These are phyloP conservation scores for Cnidoscolus chayamansa DNA, from an alignment of 441 rosid species.

Conservation along the genomic window DNA sequence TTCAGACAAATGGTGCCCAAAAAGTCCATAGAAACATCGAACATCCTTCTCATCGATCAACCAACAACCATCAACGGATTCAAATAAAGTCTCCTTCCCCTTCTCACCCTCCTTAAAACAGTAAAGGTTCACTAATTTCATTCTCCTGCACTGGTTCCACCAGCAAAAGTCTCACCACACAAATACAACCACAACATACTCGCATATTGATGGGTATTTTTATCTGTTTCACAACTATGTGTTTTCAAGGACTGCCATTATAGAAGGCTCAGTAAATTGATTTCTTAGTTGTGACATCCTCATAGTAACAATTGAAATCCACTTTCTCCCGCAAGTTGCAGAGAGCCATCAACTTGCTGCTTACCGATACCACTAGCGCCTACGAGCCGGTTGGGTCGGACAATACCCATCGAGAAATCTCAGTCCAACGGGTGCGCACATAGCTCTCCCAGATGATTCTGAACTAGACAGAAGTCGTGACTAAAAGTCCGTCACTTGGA, in stretches of 20 bases:
- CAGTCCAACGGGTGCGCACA: conserved; percentile 35
- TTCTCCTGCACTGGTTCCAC: conserved; percentile 58
- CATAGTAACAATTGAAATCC: conserved; percentile 67
- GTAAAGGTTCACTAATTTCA: conserved; percentile 59
- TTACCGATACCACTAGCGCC: conserved; percentile 64
- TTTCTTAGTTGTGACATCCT: conserved; percentile 54
- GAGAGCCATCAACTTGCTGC: conserved; percentile 42
- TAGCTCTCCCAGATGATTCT: conserved; percentile 58
- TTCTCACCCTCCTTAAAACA: conserved; percentile 34
- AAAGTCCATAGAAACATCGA: too few relatives aligned
- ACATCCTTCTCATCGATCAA: too few relatives aligned
- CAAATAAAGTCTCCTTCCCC: conserved; percentile 7
- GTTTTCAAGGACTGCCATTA: conserved; percentile 33
- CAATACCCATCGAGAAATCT: conserved; percentile 46
- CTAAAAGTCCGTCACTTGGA: conserved; percentile 66
- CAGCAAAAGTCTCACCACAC: conserved; percentile 45
- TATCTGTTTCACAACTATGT: background rate
- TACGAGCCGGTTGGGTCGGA: conserved; percentile 67
- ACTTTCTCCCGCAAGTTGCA: conserved; percentile 78
- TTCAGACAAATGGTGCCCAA: too few relatives aligned
- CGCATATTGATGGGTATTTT: background rate
- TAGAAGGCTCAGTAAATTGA: conserved; percentile 68
- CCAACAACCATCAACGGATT: conserved; percentile 7
- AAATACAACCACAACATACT: background rate
- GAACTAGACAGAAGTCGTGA: conserved; percentile 71